Percentiles rank a stretch among this genome's conserved stretches.
phyloP scores from a whole-genome alignment of 257 asterid species.

The Ilex asprella region DNA sequence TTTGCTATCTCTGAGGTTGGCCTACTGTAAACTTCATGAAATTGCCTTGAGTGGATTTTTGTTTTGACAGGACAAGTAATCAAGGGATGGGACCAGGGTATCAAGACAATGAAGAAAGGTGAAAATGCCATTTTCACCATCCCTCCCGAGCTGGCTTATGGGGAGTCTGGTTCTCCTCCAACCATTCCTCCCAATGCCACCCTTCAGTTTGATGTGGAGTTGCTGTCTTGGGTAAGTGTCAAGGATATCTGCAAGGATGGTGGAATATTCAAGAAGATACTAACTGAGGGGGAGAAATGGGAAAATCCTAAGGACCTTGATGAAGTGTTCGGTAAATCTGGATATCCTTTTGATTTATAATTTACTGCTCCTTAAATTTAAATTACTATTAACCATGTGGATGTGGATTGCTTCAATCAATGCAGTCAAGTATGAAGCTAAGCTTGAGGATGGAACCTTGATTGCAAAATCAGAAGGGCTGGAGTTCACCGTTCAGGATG shows the following conservation, averaged over 20 bases:
- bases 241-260: conserved; percentile 65
- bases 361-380: no score
- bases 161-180: conserved; percentile 56
- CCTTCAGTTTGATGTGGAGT: conserved; percentile 50
- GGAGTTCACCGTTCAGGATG: conserved; percentile 53
- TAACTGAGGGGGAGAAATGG: conserved; percentile 44
- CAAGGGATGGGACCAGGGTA: conserved; percentile 59
- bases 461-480: conserved; percentile 47
- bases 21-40: not conserved
- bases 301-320: conserved; percentile 62
- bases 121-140: conserved; percentile 53
- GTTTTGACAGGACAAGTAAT: conserved; percentile 43
- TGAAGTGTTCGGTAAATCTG: conserved; percentile 39
- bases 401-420: not conserved
- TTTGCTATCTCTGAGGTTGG: not conserved
- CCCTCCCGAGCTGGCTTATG: conserved; percentile 54
- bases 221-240: conserved; percentile 54
- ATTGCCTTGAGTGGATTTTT: not conserved
- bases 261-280: conserved; percentile 50
- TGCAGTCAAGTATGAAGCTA: conserved; percentile 55
- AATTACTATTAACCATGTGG: no score
- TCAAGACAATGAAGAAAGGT: conserved; percentile 61
- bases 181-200: conserved; percentile 54
- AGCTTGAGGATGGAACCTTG: conserved; percentile 46
- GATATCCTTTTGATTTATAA: not conserved